These are phyloP conservation scores for Pulveroboletus sp. DNA, from an alignment of 768 basidiomycete genomes.

Conservation along the genomic window DNA sequence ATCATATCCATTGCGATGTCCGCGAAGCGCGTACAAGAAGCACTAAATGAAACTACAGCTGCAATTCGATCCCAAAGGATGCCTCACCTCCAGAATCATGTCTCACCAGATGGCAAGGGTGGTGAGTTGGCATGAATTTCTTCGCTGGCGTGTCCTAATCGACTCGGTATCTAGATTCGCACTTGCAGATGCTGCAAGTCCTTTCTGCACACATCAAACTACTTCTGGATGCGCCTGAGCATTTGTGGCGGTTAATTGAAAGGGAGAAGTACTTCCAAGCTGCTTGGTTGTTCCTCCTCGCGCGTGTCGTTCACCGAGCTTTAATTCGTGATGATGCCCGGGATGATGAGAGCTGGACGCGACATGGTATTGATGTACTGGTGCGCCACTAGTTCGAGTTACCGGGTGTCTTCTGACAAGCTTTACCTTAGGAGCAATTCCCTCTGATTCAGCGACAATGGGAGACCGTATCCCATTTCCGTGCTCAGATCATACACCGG, in stretches of 20 bases:
- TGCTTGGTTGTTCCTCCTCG: slow-evolving; percentile 81
- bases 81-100: slow-evolving; percentile 39
- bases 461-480: slow-evolving; percentile 84
- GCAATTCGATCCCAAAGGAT: slow-evolving; percentile 47
- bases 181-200: slow-evolving; percentile 63
- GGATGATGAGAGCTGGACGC: slow-evolving; percentile 57
- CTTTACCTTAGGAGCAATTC: slow-evolving; percentile 62
- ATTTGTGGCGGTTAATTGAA: slow-evolving; percentile 85
- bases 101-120: slow-evolving; percentile 35
- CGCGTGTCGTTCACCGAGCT: slow-evolving; percentile 78
- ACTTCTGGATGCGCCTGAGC: slow-evolving; percentile 88
- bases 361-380: slow-evolving; percentile 56
- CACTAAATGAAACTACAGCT: slow-evolving; percentile 57
- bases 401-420: neutral
- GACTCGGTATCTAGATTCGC: slow-evolving; percentile 44
- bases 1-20: slow-evolving; percentile 74
- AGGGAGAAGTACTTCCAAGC: slow-evolving; percentile 75
- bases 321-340: slow-evolving; percentile 60
- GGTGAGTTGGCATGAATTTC: slow-evolving; percentile 32
- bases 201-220: slow-evolving; percentile 88
- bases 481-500: slow-evolving; percentile 82
- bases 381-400: slow-evolving; percentile 35
- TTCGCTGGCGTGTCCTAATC: neutral
- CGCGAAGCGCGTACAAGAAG: slow-evolving; percentile 57
- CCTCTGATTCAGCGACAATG: slow-evolving; percentile 90